Percentiles rank a stretch among this genome's conserved stretches.
These are phyloP conservation scores for Jaapia argillacea DNA, from an alignment of 768 basidiomycete species.

Conservation along the genomic window DNA sequence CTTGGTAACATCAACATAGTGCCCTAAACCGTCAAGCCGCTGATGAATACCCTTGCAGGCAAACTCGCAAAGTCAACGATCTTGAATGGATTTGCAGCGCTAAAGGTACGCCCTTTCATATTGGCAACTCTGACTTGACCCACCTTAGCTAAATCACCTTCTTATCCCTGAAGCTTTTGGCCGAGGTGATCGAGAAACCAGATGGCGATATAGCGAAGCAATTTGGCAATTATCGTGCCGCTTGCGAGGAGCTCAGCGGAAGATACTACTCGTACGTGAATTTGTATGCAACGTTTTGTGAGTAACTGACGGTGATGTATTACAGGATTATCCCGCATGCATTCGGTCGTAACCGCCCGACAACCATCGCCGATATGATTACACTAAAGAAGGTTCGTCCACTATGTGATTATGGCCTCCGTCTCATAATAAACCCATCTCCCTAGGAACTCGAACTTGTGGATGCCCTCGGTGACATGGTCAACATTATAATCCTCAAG, in stretches of 20 bases:
- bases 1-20: conserved; percentile 26
- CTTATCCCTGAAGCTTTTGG: conserved; percentile 5
- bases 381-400: conserved; percentile 31
- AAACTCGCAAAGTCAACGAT: conserved; percentile 55
- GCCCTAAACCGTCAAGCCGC: neutral
- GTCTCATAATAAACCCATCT: neutral
- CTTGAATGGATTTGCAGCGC: conserved; percentile 44
- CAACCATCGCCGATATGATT: conserved; percentile 26
- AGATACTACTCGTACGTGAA: conserved; percentile 44
- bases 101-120: conserved; percentile 32
- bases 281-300: conserved; percentile 1
- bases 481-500: conserved; percentile 8
- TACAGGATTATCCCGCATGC: conserved; percentile 49
- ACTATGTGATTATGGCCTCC: neutral
- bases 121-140: too few relatives aligned
- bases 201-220: conserved; percentile 25
- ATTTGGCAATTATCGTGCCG: conserved; percentile 26
- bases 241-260: conserved; percentile 37
- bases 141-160: neutral
- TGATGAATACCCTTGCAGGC: conserved; percentile 24
- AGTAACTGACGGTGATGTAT: neutral
- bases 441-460: conserved; percentile 49
- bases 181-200: conserved; percentile 40
- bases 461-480: conserved; percentile 58
- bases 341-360: conserved; percentile 42